Evolutionary conservation across 2,329 filamentous ascomycete genomes (phyloP), one percentile per base, ranked within the genome.

Genomic region (Saccharata proteae): DNA sequence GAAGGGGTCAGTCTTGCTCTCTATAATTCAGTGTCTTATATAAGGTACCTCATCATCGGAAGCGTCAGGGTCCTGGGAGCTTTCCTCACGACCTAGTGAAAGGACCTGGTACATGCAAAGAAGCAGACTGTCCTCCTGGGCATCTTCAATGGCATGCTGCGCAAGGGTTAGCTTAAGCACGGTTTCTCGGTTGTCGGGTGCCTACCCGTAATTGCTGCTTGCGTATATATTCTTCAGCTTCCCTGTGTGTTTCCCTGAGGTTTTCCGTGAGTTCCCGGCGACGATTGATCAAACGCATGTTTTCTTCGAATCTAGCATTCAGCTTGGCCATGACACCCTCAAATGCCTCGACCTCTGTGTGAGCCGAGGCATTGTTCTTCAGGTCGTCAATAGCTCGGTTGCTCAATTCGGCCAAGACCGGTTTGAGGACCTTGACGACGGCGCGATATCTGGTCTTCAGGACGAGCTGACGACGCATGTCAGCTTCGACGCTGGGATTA

Each of bases 381-480:
- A 80, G 55, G 36, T 67, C 62, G 29, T 73, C 68, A 36, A 77
- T 55, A 30, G 61, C 67, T 19, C 72, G 65, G 32, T 72, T 68
- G 12, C 74, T 74, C 13, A 83, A 61, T 46, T 80, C 75, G 36
- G 74, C 71, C 10, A 80, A 59, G 7, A 74, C 65, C 11, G 71
- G 69, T 51, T 78, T 80, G 43, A 80, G 55, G 17, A 69, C 63
- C 42, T 71, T 67, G 36, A 72, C 66, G 30, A 82, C 67, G 36
- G 67, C 60, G n/a, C 71, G 65, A 52, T 72, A 82, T 15, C 64
- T 64, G 34, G 72, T 71, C 51, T 77, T 77, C 43, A 82, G 61
- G 43, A 78, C 69, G 41, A 77, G 65, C 48, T 77, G 71, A 33
- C 78, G 73, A 30, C 62, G 55, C 40, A 67, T 48, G 34, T 60